phyloP scores from a whole-genome alignment of 2,329 filamentous ascomycete genomes.

The Plectosphaerella sp. region DNA sequence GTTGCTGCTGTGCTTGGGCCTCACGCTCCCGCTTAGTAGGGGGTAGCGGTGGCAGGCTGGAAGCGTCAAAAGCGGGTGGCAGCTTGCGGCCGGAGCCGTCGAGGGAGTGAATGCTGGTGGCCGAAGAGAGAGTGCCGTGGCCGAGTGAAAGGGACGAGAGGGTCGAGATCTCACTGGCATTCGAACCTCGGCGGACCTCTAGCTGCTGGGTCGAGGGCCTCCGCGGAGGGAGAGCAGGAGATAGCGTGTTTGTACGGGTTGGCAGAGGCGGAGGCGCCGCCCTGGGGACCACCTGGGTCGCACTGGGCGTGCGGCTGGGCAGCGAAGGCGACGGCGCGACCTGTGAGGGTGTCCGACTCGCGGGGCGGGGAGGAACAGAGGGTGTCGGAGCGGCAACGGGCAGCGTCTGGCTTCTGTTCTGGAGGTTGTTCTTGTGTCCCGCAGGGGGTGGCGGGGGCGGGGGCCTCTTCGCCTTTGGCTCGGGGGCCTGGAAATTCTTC shows the following conservation, averaged over 20 bases:
- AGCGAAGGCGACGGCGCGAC: slow-evolving; percentile 26
- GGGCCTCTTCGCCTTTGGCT: slow-evolving; percentile 27
- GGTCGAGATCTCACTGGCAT: slow-evolving; percentile 52
- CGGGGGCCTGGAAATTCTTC: slow-evolving; percentile 48
- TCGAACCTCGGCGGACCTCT: slow-evolving; percentile 46
- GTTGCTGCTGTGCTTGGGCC: slow-evolving; percentile 31
- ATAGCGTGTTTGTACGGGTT: slow-evolving; percentile 27
- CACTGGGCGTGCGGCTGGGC: slow-evolving; percentile 30
- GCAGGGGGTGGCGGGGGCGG: slow-evolving; percentile 43
- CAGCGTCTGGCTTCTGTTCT: slow-evolving; percentile 28
- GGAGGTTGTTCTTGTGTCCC: slow-evolving; percentile 22
- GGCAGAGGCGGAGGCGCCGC: slow-evolving; percentile 30
- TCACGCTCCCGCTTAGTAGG: slow-evolving; percentile 52
- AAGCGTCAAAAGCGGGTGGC: slow-evolving; percentile 50
- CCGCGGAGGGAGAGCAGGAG: slow-evolving; percentile 47
- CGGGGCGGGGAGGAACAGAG: slow-evolving; percentile 31
- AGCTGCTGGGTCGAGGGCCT: slow-evolving; percentile 40
- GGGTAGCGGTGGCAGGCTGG: slow-evolving; percentile 54
- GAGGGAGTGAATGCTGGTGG: slow-evolving; percentile 41
- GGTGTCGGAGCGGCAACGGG: slow-evolving; percentile 26
- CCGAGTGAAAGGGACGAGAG: slow-evolving; percentile 49
- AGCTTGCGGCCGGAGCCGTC: slow-evolving; percentile 42
- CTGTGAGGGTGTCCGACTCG: slow-evolving; percentile 16
- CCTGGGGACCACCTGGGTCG: slow-evolving; percentile 18
- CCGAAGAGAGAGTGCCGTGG: slow-evolving; percentile 36